A percentile compares a stretch with the other conserved stretches of the same genome.
phyloP scores from a whole-genome alignment of 1,284 basidiomycete genomes.

The Ganoderma leucocontextum region DNA sequence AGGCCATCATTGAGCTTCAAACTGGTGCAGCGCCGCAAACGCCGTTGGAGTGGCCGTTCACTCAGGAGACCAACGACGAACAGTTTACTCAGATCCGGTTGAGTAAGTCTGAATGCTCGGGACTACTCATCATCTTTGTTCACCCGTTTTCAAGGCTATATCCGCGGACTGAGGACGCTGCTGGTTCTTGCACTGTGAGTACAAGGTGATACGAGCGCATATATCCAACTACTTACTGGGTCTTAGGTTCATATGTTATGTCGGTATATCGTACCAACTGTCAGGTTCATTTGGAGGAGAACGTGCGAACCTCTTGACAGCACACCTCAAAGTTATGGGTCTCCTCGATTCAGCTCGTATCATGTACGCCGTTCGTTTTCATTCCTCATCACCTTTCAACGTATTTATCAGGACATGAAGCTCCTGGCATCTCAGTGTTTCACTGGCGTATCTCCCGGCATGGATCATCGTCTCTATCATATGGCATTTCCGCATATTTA shows the following conservation, averaged over 20 bases:
- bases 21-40: conserved; percentile 60
- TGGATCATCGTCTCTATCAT: conserved; percentile 71
- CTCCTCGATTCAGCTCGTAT: conserved; percentile 72
- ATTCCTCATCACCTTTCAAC: background rate
- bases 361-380: conserved; percentile 48
- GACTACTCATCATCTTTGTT: conserved; percentile 1
- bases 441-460: conserved; percentile 65
- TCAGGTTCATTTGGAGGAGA: conserved; percentile 73
- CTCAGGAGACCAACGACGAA: conserved; percentile 70
- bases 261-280: conserved; percentile 78
- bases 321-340: conserved; percentile 80
- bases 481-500: conserved; percentile 75
- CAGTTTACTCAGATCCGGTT: conserved; percentile 61
- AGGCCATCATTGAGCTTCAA: conserved; percentile 74
- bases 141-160: conserved; percentile 54
- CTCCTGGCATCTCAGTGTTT: conserved; percentile 72
- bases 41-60: conserved; percentile 78
- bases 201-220: background rate
- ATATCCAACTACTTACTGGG: conserved; percentile 5
- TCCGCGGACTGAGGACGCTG: conserved; percentile 65
- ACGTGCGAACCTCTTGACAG: conserved; percentile 64
- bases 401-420: conserved; percentile 41
- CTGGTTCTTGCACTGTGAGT: conserved; percentile 70
- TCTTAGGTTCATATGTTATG: conserved; percentile 66
- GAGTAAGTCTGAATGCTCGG: conserved; percentile 50